These are phyloP conservation scores for Prunella vulgaris DNA, from an alignment of 257 asterid species.

Conservation along the genomic window DNA sequence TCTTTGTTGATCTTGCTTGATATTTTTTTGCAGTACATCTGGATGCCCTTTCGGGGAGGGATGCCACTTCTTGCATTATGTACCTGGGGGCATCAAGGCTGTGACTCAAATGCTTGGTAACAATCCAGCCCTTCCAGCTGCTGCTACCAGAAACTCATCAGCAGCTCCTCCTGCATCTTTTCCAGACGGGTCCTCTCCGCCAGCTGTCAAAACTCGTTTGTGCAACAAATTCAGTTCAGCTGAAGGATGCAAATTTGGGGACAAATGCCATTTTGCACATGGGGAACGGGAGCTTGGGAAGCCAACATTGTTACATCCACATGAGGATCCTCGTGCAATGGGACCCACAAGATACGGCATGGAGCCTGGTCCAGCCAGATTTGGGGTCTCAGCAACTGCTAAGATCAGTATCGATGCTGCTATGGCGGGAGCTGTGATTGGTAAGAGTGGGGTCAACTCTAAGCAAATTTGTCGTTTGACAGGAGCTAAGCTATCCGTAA, in stretches of 20 bases:
- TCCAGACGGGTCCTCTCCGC: conserved; percentile 50
- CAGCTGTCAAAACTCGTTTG: conserved; percentile 59
- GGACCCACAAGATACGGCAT: conserved; percentile 43
- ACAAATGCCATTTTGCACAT: conserved; percentile 72
- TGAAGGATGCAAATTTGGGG: conserved; percentile 81
- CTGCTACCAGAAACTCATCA: conserved; percentile 36
- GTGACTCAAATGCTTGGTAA: conserved; percentile 76
- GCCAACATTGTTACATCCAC: conserved; percentile 39
- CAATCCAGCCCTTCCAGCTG: conserved; percentile 59
- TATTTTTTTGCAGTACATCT: conserved; percentile 44
- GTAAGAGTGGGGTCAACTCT: conserved; percentile 71
- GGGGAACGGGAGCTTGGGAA: conserved; percentile 76
- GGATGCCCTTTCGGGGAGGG: conserved; percentile 80
- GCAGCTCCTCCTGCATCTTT: conserved; percentile 45
- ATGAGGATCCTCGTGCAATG: conserved; percentile 50
- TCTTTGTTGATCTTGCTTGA: conserved; percentile 14
- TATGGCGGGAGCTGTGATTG: conserved; percentile 70
- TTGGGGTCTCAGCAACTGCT: conserved; percentile 74
- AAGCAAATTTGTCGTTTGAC: conserved; percentile 70
- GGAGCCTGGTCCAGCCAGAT: conserved; percentile 44
- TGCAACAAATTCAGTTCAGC: conserved; percentile 61
- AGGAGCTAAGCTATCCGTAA: conserved; percentile 62
- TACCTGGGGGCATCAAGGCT: conserved; percentile 88
- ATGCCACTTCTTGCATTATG: conserved; percentile 78
- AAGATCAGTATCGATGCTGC: conserved; percentile 79